phyloP scores from a whole-genome alignment of 2,329 filamentous ascomycete genomes.

The Mycosphaerelloides madeirae region DNA sequence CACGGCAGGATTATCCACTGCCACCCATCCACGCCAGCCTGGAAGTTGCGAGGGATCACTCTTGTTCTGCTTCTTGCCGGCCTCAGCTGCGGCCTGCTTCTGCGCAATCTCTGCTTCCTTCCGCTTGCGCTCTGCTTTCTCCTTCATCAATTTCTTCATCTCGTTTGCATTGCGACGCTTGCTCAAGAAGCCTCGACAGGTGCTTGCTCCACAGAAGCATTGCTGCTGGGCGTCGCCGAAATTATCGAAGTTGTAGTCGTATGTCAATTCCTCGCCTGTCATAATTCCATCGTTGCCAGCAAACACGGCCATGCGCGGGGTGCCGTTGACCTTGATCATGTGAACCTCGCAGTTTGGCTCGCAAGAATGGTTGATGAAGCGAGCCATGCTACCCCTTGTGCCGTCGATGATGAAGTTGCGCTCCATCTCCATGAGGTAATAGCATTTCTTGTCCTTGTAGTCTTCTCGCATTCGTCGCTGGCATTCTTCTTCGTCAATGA shows the following conservation, averaged over 20 bases:
- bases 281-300: conserved; percentile 83
- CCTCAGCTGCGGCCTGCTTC: conserved; percentile 27
- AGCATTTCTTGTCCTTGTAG: conserved; percentile 95
- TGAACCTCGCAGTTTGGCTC: conserved; percentile 75
- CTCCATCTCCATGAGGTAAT: conserved; percentile 98
- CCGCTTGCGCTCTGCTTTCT: conserved; percentile 24
- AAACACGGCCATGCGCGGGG: conserved; percentile 94
- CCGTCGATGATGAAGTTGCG: conserved; percentile 99
- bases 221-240: conserved; percentile 42
- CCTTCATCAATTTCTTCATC: conserved; percentile 26
- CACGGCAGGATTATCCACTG: conserved; percentile 27
- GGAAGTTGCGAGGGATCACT: conserved; percentile 16
- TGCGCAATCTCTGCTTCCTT: conserved; percentile 25
- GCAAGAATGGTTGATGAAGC: conserved; percentile 97
- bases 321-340: conserved; percentile 94
- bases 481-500: conserved; percentile 91
- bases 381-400: conserved; percentile 88
- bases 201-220: conserved; percentile 58
- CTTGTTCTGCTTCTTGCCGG: conserved; percentile 26
- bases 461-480: conserved; percentile 87
- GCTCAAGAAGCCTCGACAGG: conserved; percentile 56
- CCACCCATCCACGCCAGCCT: conserved; percentile 30
- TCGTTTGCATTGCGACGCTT: conserved; percentile 30
- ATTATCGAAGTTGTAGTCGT: conserved; percentile 73
- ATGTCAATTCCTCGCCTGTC: conserved; percentile 93